Evolutionary conservation across 2,329 filamentous ascomycete species (phyloP), one percentile per base, ranked within the genome.

Genomic region (Dactylonectria estremocensis): DNA sequence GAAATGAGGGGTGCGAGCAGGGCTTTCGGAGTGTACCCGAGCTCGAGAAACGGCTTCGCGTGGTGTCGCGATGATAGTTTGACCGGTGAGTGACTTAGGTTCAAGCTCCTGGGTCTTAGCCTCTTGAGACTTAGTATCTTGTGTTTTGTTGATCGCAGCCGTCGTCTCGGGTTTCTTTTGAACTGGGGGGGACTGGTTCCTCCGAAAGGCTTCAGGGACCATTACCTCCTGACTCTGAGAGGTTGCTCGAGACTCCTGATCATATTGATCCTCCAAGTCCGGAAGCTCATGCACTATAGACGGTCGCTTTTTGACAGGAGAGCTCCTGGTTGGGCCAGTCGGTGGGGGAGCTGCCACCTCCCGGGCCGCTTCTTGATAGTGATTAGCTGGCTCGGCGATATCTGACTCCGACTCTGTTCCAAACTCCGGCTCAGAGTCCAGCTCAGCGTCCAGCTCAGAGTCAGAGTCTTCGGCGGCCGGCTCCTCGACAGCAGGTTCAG

Each of bases 1-100:
- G 77, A 95, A 95, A 73, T 89, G 92, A 13, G 92, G 89, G 33
- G 87, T 89, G 37, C 92, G 87, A 24, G 84, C 86, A n/a, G 92
- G 92, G 71, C 92, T 94, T 70, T 83, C 84, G 1, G 87, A 89
- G 22, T 80, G 80, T 2, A 84, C 81, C 5, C 86, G 80, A 20
- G 77, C 76, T 48, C 71, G 76, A 8, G 71, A 70, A 46, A 69
- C 28, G 20, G 55, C 24, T 74, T 67, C 67, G 11, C 63, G 65
- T 24, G 79, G 60, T 13, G 64, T 61, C 20, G 72, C 72, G 10
- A 65, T n/a, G 5, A 28, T 37, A 2, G 56, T 7, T 20, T 43
- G 43, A n/a, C 49, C 31, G 5, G 61, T 65, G 8, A 20, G 33
- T 9, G 35, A 10, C 45, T 24, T 49, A 16, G 35, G 31, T 49